Evolutionary conservation across 2,329 filamentous ascomycete species (phyloP).

Genomic region (Claviceps sp.): DNA sequence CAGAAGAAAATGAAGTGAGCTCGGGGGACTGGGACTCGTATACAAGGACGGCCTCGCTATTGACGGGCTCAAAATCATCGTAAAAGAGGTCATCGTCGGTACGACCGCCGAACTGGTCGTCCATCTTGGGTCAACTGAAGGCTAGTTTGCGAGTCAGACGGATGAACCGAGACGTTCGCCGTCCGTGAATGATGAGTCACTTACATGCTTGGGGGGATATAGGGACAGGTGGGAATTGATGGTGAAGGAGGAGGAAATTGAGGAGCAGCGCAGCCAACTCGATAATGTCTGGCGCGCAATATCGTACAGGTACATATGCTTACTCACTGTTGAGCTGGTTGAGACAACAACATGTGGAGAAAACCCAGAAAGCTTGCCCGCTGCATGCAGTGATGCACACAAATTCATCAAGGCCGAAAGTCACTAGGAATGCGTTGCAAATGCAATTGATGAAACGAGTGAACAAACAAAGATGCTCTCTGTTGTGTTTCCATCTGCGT

Average conservation of each 20-base stretch:
- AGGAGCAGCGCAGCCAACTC: neutral
- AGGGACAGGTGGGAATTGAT: neutral
- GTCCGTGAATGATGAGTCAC: no score
- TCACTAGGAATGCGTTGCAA: no score
- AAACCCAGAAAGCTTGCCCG: no score
- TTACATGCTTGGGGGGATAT: no score
- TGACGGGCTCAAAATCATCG: slow-evolving; percentile 47
- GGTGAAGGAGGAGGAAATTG: neutral
- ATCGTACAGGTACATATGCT: no score
- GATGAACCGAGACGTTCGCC: neutral
- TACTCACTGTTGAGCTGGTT: no score
- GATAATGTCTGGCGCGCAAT: neutral
- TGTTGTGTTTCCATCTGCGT: no score
- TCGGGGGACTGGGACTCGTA: slow-evolving; percentile 8
- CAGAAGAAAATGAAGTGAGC: slow-evolving; percentile 5
- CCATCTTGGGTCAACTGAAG: slow-evolving; percentile 25
- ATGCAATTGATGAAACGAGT: no score
- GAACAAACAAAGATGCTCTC: no score
- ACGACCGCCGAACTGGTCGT: slow-evolving; percentile 46
- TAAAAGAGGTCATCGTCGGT: slow-evolving; percentile 51
- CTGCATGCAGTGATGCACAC: no score
- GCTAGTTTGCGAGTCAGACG: neutral
- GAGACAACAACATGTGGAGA: no score
- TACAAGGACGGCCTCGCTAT: slow-evolving; percentile 20
- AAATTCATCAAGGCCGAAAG: no score